Base-by-base conservation (phyloP, 139 green algal species). In the Pleodorina starrii region DNA sequence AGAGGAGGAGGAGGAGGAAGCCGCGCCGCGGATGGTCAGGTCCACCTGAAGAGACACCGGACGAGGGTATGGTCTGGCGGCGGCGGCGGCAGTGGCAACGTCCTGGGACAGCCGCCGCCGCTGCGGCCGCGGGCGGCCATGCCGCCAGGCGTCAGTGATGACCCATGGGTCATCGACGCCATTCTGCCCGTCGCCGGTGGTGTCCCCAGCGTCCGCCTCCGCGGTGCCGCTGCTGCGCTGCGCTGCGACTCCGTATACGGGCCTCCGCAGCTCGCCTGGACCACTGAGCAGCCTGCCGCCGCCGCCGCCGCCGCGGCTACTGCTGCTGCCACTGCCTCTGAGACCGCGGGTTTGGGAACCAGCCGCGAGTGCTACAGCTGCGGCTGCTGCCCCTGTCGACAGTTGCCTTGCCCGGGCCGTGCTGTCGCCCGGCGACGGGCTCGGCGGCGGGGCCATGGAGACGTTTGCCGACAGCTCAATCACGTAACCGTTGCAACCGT, bases 401-500 rank as follows among this genome's bases (percentile, higher is more conserved):
- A 3, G 68, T 5, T 44, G 63, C 27, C 32, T 73, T 36, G 63
- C 63, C 6, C 21, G 11, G 29, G 63, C n/a, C 43, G 23, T 54
- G 72, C 38, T 17, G 38, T 9, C 38, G 21, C 1, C 12, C 2
- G 72, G 38, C 73, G 14, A 42, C 10, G 29, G 40, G 40, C 21
- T 38, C 50, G 35, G 46, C 78, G 46, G n/a, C 32, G 74, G 29
- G 27, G 57, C 35, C 78, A 85, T 40, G 19, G 78, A 57, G 36
- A 85, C 38, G 50, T 68, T 74, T 35, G 36, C 25, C 12, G 42
- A 36, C 54, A 85, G 54, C 40, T 74, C 54, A 23, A 85, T 25
- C 7, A 57, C 4, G 23, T 85, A 85, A 51, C 36, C 54, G 35
- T 60, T 85, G 27, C 78, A 85, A 32, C 54, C 54, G 57, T 73